A percentile compares a stretch with the other conserved stretches of the same genome.
Evolutionary conservation across 306 rosid species (phyloP).

Genomic region (Cucumis cinereus): DNA sequence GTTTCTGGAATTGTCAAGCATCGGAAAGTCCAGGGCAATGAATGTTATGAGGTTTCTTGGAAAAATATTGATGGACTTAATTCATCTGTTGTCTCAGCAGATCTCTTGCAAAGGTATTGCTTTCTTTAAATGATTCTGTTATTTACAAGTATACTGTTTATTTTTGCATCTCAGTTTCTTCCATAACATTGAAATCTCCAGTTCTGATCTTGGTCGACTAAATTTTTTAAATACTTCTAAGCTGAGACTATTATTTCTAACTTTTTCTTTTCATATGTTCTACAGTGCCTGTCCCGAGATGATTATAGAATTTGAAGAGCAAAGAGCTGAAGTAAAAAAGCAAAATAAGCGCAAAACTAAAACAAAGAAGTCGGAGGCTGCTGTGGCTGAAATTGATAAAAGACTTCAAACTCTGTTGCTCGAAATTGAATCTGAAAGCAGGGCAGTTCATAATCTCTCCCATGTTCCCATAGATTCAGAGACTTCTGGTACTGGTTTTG

Average conservation of each 20-base stretch:
- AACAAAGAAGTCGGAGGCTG: constrained; percentile 40
- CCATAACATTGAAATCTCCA: neutral
- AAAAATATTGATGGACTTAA: constrained; percentile 45
- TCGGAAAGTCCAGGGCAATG: constrained; percentile 46
- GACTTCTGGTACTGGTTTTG: constrained; percentile 19
- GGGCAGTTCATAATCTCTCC: constrained; percentile 11
- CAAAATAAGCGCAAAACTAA: constrained; percentile 32
- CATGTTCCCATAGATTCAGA: constrained; percentile 11
- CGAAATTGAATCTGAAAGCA: constrained; percentile 29
- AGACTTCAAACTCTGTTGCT: constrained; percentile 41
- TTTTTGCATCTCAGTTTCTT: neutral
- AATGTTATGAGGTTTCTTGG: constrained; percentile 72
- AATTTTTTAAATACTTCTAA: no score
- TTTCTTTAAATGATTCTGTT: neutral
- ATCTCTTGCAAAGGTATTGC: constrained; percentile 48
- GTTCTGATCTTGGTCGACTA: no score
- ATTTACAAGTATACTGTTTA: neutral
- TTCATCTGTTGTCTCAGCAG: constrained; percentile 47
- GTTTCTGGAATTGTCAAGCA: constrained; percentile 51
- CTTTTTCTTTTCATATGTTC: constrained; percentile 4
- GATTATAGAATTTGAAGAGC: constrained; percentile 49
- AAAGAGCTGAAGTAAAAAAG: constrained; percentile 32
- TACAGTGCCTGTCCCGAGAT: constrained; percentile 77
- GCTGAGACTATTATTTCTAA: no score
- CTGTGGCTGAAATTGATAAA: constrained; percentile 44